phyloP scores from a whole-genome alignment of 371 early-diverging fungal species.

The Mucor racemosus region DNA sequence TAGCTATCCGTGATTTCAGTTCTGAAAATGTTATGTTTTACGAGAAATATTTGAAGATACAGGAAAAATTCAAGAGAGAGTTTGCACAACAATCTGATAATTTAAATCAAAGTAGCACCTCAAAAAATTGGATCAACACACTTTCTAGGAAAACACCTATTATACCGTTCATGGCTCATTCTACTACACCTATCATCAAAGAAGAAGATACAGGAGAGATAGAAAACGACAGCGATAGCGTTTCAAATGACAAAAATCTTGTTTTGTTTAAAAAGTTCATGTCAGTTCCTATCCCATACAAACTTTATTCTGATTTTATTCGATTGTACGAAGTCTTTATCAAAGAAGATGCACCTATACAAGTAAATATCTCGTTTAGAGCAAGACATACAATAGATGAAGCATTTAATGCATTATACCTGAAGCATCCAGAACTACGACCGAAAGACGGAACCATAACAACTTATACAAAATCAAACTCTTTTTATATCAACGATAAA shows the following conservation, averaged over 20 bases:
- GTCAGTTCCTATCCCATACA: constrained; percentile 15
- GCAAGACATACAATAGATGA: constrained; percentile 35
- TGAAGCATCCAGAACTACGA: neutral
- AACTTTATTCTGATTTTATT: constrained; percentile 24
- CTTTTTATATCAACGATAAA: neutral
- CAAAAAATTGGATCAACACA: neutral
- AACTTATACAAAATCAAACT: neutral
- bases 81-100: neutral
- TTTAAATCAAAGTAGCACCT: neutral
- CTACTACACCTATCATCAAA: neutral
- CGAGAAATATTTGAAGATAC: constrained; percentile 35
- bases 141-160: neutral
- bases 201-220: neutral
- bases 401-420: constrained; percentile 12
- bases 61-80: constrained; percentile 22
- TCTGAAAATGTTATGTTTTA: constrained; percentile 48
- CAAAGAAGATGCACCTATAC: constrained; percentile 34
- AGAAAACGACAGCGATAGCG: too few relatives aligned
- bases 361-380: constrained; percentile 46
- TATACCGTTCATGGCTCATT: neutral
- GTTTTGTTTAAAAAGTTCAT: neutral
- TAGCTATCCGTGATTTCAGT: constrained; percentile 51
- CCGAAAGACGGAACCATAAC: neutral
- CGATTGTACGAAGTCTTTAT: constrained; percentile 45
- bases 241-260: neutral